Evolutionary conservation across 2,329 filamentous ascomycete species (phyloP), one percentile per base, ranked within the genome.

Genomic region (Claviceps maximensis): DNA sequence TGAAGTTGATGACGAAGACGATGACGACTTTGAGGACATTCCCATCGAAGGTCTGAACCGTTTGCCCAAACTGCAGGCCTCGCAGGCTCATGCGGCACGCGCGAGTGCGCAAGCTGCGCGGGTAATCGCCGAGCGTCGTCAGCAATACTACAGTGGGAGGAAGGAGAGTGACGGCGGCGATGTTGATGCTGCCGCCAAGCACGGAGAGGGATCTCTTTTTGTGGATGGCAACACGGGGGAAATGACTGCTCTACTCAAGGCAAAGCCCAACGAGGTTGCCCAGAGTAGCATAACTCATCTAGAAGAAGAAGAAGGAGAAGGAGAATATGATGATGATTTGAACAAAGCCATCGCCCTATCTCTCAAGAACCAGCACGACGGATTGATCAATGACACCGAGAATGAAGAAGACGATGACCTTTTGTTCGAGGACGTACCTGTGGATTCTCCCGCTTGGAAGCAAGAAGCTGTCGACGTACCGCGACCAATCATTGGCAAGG

Each of bases 41-140:
- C 89, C 90, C 0, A 90, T 96, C 48, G 87, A 93, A 65, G 90
- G 90, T 0, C 63, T 96, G 13, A 96, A 96, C 61, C 77, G 89
- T 50, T 69, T 96, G 17, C 89, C 89, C 0, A 91, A 84, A 48
- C 54, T 60, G 48, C 54, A 23, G 59, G 7, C 54, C 55, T 23
- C 61, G 48, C 54, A 33, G 59, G 9, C 54, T 54, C n/a, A 56
- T 21, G 56, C 56, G n/a, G 54, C 54, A n/a, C 23, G 54, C 13
- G 57, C 56, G n/a, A 62, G 59, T 44, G 47, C 58, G 25, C 58
- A 64, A 50, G 59, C 59, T 38, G 60, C 62, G 13, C 63, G 59
- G 27, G 57, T 60, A n/a, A 59, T 60, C 19, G 59, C 58, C 17
- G 47, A 57, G 2, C 57, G 58, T 12, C 63, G 64, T 25, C 63